Base-by-base conservation (phyloP, 2,329 filamentous ascomycete species). In the Botryosphaeria dothidea region DNA sequence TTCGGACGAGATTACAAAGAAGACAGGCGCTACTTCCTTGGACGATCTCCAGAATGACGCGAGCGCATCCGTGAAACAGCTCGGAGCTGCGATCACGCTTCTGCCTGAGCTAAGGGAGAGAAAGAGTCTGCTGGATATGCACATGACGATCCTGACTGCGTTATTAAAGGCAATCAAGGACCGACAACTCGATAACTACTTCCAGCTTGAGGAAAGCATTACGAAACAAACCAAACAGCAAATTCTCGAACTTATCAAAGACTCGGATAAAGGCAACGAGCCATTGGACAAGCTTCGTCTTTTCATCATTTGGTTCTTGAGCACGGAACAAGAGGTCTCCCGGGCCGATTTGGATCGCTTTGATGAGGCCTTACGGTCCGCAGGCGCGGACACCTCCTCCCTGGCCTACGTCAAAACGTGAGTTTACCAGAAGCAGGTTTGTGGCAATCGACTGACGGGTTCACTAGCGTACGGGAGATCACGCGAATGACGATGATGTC, bases 401-500 rank as follows among this genome's bases (percentile, higher is more conserved):
- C 83, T 99, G 58, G 84, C 92, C 49, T 98, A 98, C 71, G 87
- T 99, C 71, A 89, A 91, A 80, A 92, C 93, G 90, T 91, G 80
- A 80, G 88, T 82, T 31, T 19, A 5, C 5, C 21, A 6, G 7
- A 17, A 72, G 21, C 48, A 2, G 21, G 11, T 34, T 9, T 11
- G 31, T 23, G 19, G 7, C 43, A 56, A 23, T 23, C 15, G 19
- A 9, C 25, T 65, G 31, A 66, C 65, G 36, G 60, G 31, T 45
- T 60, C 7, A 46, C 70, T 73, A 88, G 91, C 76, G 92, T 98
- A 61, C 92, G 94, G 66, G 92, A 96, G 69, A 93, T 96, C 58
- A 98, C 94, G 4, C 92, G 95, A 68, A 97, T 98, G 92, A 98
- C 94, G 15, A 97, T 98, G 87, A 91, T 99, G 77, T 92, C 93